Evolutionary conservation across 345 rosid genomes (phyloP), one percentile per base, ranked within the genome.

Genomic region (Corchorus olitorius): DNA sequence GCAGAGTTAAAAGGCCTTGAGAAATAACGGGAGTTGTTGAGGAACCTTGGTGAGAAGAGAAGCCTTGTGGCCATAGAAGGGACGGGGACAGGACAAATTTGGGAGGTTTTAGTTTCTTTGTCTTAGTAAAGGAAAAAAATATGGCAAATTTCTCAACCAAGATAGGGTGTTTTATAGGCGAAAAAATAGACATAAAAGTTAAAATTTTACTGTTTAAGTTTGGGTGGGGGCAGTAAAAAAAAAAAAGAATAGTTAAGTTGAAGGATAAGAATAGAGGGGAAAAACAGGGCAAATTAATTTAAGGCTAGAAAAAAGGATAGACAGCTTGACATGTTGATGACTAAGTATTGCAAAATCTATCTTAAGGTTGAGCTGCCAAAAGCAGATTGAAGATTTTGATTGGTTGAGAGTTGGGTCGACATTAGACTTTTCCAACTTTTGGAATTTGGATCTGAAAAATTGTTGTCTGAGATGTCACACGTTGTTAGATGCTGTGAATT

Each of bases 81-180:
- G 56, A 48, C 6, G 55, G 16, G 8, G 34, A n/a, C 54, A 48
- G 9, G 39, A 14, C 72, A 48, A 27, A 67, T 3, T 0, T 39
- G 5, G 1, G 56, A 67, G 71, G 46, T 67, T 45, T 7, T 45
- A 14, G 6, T 15, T 50, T 65, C 16, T 45, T 53, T 45, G 37
- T 69, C 45, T 48, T 45, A 13, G 19, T 8, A 15, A 45, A 17
- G 5, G 35, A 12, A 43, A 65, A 66, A 5, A 22, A 6, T 67
- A 6, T 3, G n/a, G 19, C 19, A 14, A 56, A 19, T 58, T 64
- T 70, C 70, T 58, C 77, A 77, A 37, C 77, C 34, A 48, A 79
- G 69, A 9, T 81, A 80, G 48, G 81, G 71, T 45, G 64, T 78
- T 3, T 77, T 75, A 22, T 77, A 79, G 75, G 82, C 85, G 33